Evolutionary conservation across 257 asterid genomes (phyloP), one percentile per base, ranked within the genome.

Genomic region (Primulina huaijiensis): DNA sequence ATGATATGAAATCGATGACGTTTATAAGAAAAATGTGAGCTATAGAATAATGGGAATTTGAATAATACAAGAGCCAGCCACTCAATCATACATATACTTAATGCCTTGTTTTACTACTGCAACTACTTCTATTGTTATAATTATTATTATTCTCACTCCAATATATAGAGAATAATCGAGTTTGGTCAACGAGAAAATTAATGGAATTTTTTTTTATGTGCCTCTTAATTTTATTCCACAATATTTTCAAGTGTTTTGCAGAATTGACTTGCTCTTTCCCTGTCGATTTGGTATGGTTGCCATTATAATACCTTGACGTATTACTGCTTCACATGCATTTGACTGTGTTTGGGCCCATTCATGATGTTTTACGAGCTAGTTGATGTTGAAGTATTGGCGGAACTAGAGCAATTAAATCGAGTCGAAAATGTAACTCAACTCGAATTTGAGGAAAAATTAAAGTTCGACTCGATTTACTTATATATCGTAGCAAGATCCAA

Each of bases 41-140:
- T 50, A 50, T 50, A 50, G 16, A 50, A 50, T 75, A 55, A 69
- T 75, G 75, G 31, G 7, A 69, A 71, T 63, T 75, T 75, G 75
- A 69, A 75, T 64, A 57, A 69, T 53, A 37, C 57, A 43, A 56
- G 71, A 68, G 53, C 34, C 79, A 75, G 35, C 34, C 79, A 75
- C 72, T 75, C 59, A 46, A 58, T 37, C 10, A 58, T 37, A 1
- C 14, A 20, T 17, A 17, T 33, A 46, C 67, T 70, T 60, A 60
- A 60, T 70, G 60, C 31, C 21, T 58, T 64, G 50, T 65, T 75
- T 75, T 75, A 75, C 79, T 75, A 75, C 59, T 43, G 8, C 75
- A 57, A 69, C 79, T 69, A 69, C 38, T 43, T 2, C 7, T 43
- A 43, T 43, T 16, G 20, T 50, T 50, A 14, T 50, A 50, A 50